Base-by-base conservation (phyloP, 2,329 filamentous ascomycete species). In the Paecilomyces fulvus region DNA sequence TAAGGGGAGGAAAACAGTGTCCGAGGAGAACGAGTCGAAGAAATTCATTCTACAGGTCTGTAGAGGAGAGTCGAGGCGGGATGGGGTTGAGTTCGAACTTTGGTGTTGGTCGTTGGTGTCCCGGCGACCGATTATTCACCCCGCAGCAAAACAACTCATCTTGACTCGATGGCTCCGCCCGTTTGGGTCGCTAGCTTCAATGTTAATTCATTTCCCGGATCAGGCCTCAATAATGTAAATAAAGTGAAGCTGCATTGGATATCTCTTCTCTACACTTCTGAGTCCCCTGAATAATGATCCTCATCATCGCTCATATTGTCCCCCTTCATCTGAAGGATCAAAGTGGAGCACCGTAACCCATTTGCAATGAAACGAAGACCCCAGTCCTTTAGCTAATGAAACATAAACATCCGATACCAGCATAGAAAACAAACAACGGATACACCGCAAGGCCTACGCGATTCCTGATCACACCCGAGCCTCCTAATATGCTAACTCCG, bases 391-490 rank as follows among this genome's bases (percentile, higher is more conserved):
- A 96, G 77, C 91, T 96, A 72, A 99, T 96, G 74, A 97, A 96
- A 80, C 94, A 99, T 59, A 99, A 82, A 72, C 91, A 96, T 54
- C 92, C 92, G 64, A 99, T 79, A 31, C 89, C 89, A 57, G 96
- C 79, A 74, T 99, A 99, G 75, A 97, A 99, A 52, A 97, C 88
- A 70, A 96, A 88, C 54, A 99, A 78, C 56, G 94, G 94, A 70
- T 95, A 99, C 21, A 99, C 91, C 17, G 94, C 94, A 68, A 99
- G 86, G 23, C 87, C 90, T 51, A 97, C 92, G 52, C 94, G 82
- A 75, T 97, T 96, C 77, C 92, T 92, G 61, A 99, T 87, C 49
- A 99, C 92, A 11, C 94, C 94, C 57, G 92, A 96, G 48, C 94
- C 94, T 30, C 92, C 92, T 55, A 99, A 79, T 64, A 99, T 97